Evolutionary conservation across 495 filamentous ascomycete species (phyloP).

Genomic region (Aspergillus nanangensis): DNA sequence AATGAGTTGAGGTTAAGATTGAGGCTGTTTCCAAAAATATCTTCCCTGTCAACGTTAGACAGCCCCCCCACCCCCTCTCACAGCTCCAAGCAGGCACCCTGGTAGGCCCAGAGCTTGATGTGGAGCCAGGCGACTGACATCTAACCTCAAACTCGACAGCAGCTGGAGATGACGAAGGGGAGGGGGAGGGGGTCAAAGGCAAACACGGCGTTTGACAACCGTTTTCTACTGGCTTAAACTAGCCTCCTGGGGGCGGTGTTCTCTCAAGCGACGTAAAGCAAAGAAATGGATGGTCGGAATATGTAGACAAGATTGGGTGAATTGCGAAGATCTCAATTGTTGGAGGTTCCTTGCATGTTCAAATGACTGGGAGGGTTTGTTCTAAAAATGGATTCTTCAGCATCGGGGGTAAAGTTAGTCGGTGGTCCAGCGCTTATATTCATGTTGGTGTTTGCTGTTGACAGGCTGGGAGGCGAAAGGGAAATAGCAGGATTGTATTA

Average conservation of each 20-base stretch:
- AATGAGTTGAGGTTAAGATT: slow-evolving; percentile 8
- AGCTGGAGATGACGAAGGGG: too few relatives aligned
- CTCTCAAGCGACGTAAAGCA: background rate
- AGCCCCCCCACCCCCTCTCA: background rate
- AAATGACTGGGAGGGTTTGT: background rate
- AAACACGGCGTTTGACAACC: too few relatives aligned
- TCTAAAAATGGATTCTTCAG: slow-evolving; percentile 5
- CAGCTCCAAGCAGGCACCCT: too few relatives aligned
- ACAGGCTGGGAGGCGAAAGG: background rate
- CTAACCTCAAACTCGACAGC: too few relatives aligned
- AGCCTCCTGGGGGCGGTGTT: too few relatives aligned
- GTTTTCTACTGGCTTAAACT: too few relatives aligned
- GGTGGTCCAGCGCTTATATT: too few relatives aligned
- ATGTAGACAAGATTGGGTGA: background rate
- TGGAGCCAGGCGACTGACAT: too few relatives aligned
- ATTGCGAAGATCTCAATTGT: background rate
- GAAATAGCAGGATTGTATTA: background rate
- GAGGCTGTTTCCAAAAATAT: slow-evolving; percentile 4
- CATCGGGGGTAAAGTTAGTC: too few relatives aligned
- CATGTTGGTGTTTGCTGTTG: too few relatives aligned
- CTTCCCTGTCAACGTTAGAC: background rate
- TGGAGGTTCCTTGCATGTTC: background rate
- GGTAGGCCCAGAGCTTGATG: background rate
- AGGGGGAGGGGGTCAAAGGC: too few relatives aligned
- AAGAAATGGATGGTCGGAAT: background rate